Base-by-base conservation (phyloP, 1,284 basidiomycete species). In the Ustilago curta region DNA sequence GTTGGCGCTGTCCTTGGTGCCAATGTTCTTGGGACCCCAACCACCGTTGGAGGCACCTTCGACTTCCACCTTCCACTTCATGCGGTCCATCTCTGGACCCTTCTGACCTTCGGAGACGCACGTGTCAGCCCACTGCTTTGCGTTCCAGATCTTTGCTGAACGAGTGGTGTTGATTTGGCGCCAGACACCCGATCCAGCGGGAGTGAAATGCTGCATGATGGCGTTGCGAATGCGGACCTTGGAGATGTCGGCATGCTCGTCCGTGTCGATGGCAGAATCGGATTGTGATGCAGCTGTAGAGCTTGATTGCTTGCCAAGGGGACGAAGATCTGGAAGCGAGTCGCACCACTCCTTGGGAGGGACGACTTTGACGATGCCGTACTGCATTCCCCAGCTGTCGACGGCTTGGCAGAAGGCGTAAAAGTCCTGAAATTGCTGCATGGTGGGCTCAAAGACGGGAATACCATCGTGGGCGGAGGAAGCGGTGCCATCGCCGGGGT, bases 391-490 rank as follows among this genome's bases (percentile, higher is more conserved):
- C 81, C 81, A 84, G 8, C 50, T 57, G 65, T 84, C 81, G 60
- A 84, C 79, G 37, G 76, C 77, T 35, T 79, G 66, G 59, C 81
- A 83, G 62, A 76, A 80, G 14, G 75, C 70, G 51, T 84, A 81
- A 47, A 84, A 84, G 74, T 84, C 81, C 16, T 60, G 49, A 49
- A 84, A 84, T 50, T 83, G 76, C 48, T 73, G 76, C 78, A 83
- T 81, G 19, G 82, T 83, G 11, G 83, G 83, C 53, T 78, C 57
- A 44, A 84, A 84, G n/a, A 84, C 82, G 43, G 83, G 83, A 18
- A 84, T 62, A 21, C 81, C 83, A 9, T 79, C 76, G 27, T 70
- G 70, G 5, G 57, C 50, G 8, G 64, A 62, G 23, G 67, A 59
- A 3, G 62, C 14, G 43, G 53, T 45, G 23, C 43, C 66, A 40